Conservation (phyloP, 2,329 filamentous ascomycete genomes). For the Clonostachys solani region DNA sequence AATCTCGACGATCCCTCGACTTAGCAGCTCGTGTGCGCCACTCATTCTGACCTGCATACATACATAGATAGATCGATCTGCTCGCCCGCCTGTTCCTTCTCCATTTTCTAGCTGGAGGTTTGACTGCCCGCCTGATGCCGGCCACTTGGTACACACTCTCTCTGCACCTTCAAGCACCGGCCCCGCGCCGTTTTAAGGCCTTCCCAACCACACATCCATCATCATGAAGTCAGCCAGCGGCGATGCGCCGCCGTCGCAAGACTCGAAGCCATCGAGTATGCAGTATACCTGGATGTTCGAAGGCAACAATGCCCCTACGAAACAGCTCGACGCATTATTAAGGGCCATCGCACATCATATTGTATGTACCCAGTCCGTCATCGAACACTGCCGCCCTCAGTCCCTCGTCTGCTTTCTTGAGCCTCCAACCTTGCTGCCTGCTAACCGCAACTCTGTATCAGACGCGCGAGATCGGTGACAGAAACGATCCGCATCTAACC, state of each 20-base stretch:
- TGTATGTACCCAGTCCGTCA: conserved; percentile 41
- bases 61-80: too few species aligned
- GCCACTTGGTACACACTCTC: not conserved
- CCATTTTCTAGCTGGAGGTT: too few species aligned
- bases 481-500: conserved; percentile 46
- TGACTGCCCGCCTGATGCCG: too few species aligned
- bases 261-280: conserved; percentile 13
- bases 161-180: not conserved
- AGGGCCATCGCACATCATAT: conserved; percentile 66
- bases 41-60: too few species aligned
- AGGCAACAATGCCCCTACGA: conserved; percentile 62
- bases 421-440: too few species aligned
- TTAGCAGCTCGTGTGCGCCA: too few species aligned
- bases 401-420: not conserved
- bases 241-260: not conserved
- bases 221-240: not conserved
- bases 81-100: too few species aligned
- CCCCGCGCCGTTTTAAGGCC: not conserved
- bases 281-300: conserved; percentile 66
- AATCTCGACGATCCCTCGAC: too few species aligned
- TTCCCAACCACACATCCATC: not conserved
- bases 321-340: conserved; percentile 63
- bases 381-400: conserved; percentile 7
- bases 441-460: conserved; percentile 16
- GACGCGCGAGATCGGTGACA: conserved; percentile 56